These are phyloP conservation scores for Lagenidium giganteum DNA, from an alignment of 352 stramenopile genomes.

Conservation along the genomic window DNA sequence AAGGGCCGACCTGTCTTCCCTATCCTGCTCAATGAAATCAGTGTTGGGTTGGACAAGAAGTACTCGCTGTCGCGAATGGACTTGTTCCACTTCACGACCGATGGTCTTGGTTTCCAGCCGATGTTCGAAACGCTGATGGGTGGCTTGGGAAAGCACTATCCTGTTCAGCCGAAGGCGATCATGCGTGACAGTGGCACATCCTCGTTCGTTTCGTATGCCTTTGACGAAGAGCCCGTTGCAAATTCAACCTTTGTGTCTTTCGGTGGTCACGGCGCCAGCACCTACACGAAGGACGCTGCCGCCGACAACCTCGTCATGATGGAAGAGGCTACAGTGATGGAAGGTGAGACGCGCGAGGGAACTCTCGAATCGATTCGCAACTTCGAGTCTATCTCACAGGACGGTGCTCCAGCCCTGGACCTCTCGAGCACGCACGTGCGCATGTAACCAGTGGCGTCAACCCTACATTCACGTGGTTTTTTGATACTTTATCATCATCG, in stretches of 20 bases:
- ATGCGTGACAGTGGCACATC: neutral
- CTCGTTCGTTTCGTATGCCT: slow-evolving; percentile 24
- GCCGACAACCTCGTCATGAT: slow-evolving; percentile 11
- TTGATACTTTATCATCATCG: too few species aligned
- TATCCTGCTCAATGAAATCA: slow-evolving; percentile 69
- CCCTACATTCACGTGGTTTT: too few species aligned
- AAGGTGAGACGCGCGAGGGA: neutral
- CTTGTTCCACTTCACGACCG: slow-evolving; percentile 74
- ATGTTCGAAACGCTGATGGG: slow-evolving; percentile 48
- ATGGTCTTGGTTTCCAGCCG: slow-evolving; percentile 64
- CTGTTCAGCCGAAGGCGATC: slow-evolving; percentile 1
- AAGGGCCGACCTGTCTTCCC: slow-evolving; percentile 81
- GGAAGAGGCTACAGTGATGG: slow-evolving; percentile 14
- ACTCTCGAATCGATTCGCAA: slow-evolving; percentile 24
- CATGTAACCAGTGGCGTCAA: slow-evolving; percentile 31
- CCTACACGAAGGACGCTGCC: slow-evolving; percentile 7
- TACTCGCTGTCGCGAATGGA: slow-evolving; percentile 80
- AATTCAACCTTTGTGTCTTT: too few species aligned
- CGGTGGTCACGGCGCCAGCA: too few species aligned
- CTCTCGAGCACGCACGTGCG: slow-evolving; percentile 22
- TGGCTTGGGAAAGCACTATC: slow-evolving; percentile 35
- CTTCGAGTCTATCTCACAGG: slow-evolving; percentile 33
- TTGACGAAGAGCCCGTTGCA: too few species aligned
- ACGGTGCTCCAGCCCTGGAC: slow-evolving; percentile 20
- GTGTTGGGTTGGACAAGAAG: slow-evolving; percentile 67